A percentile compares a stretch with the other conserved stretches of the same genome.
Conservation (phyloP, 768 basidiomycete genomes). For the Pisolithus orientalis region DNA sequence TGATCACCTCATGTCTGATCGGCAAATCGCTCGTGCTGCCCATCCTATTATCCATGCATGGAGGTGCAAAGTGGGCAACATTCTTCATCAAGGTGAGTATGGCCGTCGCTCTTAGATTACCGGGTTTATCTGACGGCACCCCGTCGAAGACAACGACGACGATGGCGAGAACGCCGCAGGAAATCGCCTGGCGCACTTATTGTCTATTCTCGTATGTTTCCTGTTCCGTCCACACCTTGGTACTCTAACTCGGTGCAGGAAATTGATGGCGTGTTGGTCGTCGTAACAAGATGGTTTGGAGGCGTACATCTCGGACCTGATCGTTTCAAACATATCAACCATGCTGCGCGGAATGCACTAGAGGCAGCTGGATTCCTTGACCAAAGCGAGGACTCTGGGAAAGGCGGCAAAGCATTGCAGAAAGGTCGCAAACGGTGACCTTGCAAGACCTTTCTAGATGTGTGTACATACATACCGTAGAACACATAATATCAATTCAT, state of each 20-base stretch:
- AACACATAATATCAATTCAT: too few species aligned
- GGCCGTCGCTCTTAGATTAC: background rate
- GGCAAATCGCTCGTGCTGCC: conserved; percentile 66
- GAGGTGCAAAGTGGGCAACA: conserved; percentile 61
- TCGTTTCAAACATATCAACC: conserved; percentile 89
- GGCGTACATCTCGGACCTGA: conserved; percentile 89
- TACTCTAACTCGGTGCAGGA: conserved; percentile 43
- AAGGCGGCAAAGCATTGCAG: conserved; percentile 10
- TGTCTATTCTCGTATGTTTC: conserved; percentile 72
- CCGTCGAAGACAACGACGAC: conserved; percentile 79
- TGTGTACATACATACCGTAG: too few species aligned
- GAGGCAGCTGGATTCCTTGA: conserved; percentile 86
- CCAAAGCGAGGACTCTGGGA: conserved; percentile 24
- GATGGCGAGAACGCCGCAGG: conserved; percentile 94
- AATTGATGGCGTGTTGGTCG: conserved; percentile 75
- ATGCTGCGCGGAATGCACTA: conserved; percentile 87
- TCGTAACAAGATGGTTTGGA: conserved; percentile 93
- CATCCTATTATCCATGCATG: conserved; percentile 82
- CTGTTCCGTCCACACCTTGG: background rate
- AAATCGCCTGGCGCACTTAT: conserved; percentile 79
- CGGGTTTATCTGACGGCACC: conserved; percentile 2
- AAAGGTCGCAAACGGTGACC: conserved; percentile 26
- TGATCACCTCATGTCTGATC: conserved; percentile 61
- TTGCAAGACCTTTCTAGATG: too few species aligned
- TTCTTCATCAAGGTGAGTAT: conserved; percentile 67